Evolutionary conservation across 2,329 filamentous ascomycete genomes (phyloP).

Genomic region (Aspergillus pseudoterreus): DNA sequence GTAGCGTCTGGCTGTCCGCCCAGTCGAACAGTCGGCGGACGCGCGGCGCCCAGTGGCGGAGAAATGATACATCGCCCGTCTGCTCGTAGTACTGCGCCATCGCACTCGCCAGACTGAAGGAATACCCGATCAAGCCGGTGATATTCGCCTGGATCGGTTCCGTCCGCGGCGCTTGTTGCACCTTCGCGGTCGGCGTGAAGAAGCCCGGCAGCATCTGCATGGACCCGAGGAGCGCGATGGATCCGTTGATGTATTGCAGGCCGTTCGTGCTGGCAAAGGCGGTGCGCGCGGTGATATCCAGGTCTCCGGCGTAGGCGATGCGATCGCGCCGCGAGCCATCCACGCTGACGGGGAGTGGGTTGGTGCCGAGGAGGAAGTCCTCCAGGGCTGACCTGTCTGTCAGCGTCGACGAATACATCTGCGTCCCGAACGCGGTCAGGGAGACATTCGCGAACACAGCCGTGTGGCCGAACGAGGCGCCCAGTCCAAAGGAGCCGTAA

Average conservation of each 20-base stretch:
- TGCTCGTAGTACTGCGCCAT: conserved; percentile 11
- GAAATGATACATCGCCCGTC: conserved; percentile 8
- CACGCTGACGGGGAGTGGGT: conserved; percentile 29
- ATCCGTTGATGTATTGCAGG: conserved; percentile 10
- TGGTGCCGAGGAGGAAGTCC: conserved; percentile 36
- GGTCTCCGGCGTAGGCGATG: conserved; percentile 13
- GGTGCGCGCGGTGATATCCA: conserved; percentile 7
- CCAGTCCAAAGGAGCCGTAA: conserved; percentile 30
- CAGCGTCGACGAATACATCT: conserved; percentile 22
- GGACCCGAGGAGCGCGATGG: conserved; percentile 11
- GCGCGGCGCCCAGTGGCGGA: conserved; percentile 7
- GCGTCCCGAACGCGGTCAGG: conserved; percentile 6
- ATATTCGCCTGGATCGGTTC: conserved; percentile 7
- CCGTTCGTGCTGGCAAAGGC: conserved; percentile 13
- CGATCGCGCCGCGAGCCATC: conserved; percentile 30
- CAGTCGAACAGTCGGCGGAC: conserved; percentile 9
- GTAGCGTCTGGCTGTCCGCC: conserved; percentile 12
- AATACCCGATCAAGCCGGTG: conserved; percentile 13
- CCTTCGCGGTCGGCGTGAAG: conserved; percentile 11
- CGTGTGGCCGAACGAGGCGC: conserved; percentile 27
- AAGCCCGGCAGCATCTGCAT: conserved; percentile 10
- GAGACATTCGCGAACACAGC: conserved; percentile 14
- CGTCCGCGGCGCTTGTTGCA: conserved; percentile 9
- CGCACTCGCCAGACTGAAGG: conserved; percentile 7
- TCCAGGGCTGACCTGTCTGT: conserved; percentile 24